Evolutionary conservation across 208 protist species (phyloP).

Genomic region (Leishmania tarentolae): DNA sequence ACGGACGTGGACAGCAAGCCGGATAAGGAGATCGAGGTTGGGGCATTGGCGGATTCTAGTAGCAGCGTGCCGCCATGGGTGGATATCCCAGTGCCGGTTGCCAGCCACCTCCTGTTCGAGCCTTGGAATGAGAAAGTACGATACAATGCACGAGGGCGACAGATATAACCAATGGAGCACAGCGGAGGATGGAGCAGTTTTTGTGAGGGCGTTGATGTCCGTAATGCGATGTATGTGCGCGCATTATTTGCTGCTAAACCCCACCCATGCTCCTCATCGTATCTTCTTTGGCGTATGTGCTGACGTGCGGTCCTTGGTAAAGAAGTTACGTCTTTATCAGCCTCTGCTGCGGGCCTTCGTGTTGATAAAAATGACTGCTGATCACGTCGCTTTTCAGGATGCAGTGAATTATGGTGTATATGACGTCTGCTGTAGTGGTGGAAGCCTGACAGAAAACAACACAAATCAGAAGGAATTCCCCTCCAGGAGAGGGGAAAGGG

Average conservation of each 20-base stretch:
- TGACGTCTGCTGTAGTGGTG: not conserved
- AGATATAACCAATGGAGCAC: not conserved
- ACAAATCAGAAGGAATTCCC: not conserved
- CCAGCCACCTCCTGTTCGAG: constrained; percentile 79
- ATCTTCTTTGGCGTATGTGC: not conserved
- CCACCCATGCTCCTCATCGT: not conserved
- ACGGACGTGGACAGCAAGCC: constrained; percentile 70
- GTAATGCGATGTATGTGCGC: not conserved
- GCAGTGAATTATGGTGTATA: not conserved
- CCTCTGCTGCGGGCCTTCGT: not conserved
- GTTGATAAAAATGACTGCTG: not conserved
- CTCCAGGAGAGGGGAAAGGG: not conserved
- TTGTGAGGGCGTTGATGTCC: not conserved
- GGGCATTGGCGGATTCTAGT: constrained; percentile 46
- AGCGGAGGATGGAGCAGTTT: not conserved
- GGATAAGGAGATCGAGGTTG: constrained; percentile 54
- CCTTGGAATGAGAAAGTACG: constrained; percentile 69
- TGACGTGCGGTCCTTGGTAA: not conserved
- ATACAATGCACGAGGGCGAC: not conserved
- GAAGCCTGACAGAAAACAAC: not conserved
- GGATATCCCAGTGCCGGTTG: constrained; percentile 83
- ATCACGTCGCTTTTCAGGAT: not conserved
- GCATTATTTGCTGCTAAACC: too few relatives aligned
- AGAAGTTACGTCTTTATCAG: not conserved
- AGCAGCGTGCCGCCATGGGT: constrained; percentile 76